phyloP scores from a whole-genome alignment of 768 basidiomycete species.

The Panaeolus papilionaceus region DNA sequence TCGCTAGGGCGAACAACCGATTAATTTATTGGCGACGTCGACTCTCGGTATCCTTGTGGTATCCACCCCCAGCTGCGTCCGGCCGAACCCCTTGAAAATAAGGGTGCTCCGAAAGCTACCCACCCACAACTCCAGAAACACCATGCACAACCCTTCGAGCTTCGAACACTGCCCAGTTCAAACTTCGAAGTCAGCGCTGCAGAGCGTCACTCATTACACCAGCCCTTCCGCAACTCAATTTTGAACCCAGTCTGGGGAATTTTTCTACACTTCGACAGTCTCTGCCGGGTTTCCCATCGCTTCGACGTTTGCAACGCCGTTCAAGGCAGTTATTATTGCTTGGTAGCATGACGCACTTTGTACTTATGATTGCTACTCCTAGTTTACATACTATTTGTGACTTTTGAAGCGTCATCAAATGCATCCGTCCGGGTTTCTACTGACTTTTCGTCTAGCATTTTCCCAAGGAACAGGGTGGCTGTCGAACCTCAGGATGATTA shows the following conservation, averaged over 20 bases:
- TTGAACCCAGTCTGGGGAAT: conserved; percentile 1
- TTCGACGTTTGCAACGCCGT: background rate
- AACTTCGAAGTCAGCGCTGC: conserved; percentile 5
- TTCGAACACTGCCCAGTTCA: background rate
- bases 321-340: background rate
- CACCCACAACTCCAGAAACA: background rate
- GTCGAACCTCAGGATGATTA: conserved; percentile 6
- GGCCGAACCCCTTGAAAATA: background rate
- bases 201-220: background rate
- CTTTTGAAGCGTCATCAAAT: conserved; percentile 8
- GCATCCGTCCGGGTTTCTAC: background rate
- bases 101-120: conserved; percentile 10
- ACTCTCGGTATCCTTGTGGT: conserved; percentile 4
- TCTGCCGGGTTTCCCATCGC: conserved; percentile 8
- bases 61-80: conserved; percentile 13
- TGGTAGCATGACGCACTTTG: background rate
- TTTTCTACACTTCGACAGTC: background rate
- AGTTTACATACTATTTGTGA: conserved; percentile 2
- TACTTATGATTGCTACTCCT: background rate
- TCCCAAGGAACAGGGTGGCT: conserved; percentile 6
- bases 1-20: background rate
- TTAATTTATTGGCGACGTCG: background rate
- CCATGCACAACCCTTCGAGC: background rate
- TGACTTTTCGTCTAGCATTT: background rate
- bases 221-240: background rate